These are phyloP conservation scores for Botrytis squamosa DNA, from an alignment of 2,329 filamentous ascomycete genomes.

Conservation along the genomic window DNA sequence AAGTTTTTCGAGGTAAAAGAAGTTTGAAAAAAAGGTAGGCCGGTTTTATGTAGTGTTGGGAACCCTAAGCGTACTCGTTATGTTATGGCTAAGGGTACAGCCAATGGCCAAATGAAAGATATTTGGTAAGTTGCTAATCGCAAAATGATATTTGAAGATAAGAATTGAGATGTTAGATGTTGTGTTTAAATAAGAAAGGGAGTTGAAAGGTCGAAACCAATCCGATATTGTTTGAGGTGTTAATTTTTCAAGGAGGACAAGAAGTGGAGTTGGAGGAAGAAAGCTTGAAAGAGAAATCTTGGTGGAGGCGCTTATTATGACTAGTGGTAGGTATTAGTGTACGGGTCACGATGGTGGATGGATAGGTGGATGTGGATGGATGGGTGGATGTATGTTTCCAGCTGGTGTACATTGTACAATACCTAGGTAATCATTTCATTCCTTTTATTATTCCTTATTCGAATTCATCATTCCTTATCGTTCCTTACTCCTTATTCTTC, in stretches of 20 bases:
- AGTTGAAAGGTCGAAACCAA: constrained; percentile 22
- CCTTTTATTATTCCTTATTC: no score
- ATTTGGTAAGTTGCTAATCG: not conserved
- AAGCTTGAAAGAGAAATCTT: constrained; percentile 6
- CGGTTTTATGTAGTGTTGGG: not conserved
- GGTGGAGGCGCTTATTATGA: not conserved
- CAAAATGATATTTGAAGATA: not conserved
- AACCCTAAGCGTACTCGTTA: not conserved
- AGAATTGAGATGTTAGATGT: not conserved
- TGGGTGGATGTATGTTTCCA: not conserved
- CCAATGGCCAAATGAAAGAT: not conserved
- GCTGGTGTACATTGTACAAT: no score
- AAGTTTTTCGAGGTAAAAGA: not conserved
- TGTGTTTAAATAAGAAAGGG: not conserved
- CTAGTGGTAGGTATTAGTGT: not conserved
- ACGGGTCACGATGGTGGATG: not conserved
- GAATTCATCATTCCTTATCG: no score
- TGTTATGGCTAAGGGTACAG: not conserved
- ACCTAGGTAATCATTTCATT: no score
- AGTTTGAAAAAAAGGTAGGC: not conserved
- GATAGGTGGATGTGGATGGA: no score
- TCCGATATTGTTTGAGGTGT: constrained; percentile 4
- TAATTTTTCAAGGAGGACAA: constrained; percentile 6
- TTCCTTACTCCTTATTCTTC: not conserved
- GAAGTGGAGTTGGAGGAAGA: constrained; percentile 2